Evolutionary conservation across 202 grass and related monocot genomes (phyloP), one percentile per base, ranked within the genome.

Genomic region (Elaeis oleifera): DNA sequence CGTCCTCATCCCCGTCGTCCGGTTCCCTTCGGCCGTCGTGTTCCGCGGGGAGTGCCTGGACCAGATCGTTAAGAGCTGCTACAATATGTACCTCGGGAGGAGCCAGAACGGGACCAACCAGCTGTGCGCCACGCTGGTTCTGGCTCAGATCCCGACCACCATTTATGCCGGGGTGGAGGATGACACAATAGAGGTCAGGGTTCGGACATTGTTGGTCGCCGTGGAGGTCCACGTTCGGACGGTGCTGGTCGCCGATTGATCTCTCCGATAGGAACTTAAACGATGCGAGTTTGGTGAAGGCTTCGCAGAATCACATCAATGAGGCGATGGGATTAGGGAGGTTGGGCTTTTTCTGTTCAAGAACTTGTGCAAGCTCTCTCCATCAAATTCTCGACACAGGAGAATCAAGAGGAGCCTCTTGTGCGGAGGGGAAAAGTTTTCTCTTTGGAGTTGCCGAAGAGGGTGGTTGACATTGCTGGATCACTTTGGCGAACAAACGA

Each of bases 241-340:
- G 0, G 71, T 89, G 49, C 89, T 87, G 0, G 84, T 84, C 0
- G 83, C 83, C 0, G 79, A 97, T 97, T 84, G 92, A 91, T 78
- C 78, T 97, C 63, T 97, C 84, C 1, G 87, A 97, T 75, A 83
- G 83, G 61, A 97, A 85, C 80, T 69, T 97, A 50, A 97, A 97
- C 15, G 92, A 97, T 64, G 85, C 88, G 18, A 89, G 66, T 66
- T 63, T 97, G 4, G 88, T 90, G 11, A 85, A 91, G 72, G 69
- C 76, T 8, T 84, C 92, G 0, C 92, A 97, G 56, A 58, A 57
- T 17, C 91, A 91, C 55, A 86, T 91, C 19, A 91, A 97, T 17
- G 88, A 97, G 61, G 81, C 74, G 0, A 97, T 97, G 87, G 62
- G 73, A 83, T 83, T 26, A 83, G 87, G 74, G 92, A 97, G 62